Evolutionary conservation across 202 grass and related monocot species (phyloP), one percentile per base, ranked within the genome.

Genomic region (Thinopyrum obtusiflorum): DNA sequence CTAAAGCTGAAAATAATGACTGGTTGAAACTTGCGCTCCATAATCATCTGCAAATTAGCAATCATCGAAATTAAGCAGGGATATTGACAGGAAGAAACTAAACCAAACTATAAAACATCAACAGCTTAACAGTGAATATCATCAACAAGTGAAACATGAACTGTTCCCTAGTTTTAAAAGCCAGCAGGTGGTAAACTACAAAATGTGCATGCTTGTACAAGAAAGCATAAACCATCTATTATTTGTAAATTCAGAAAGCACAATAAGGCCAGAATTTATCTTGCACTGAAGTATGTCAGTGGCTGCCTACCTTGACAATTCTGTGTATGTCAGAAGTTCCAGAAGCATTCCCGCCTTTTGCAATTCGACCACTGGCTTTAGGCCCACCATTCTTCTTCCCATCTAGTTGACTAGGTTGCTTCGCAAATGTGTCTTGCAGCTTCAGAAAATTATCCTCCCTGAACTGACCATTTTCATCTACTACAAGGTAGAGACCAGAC

Each of bases 1-100:
- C 96, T 98, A 83, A 98, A 98, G 80, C 96, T 95, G 84, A 98
- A 98, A 91, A 98, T 89, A 83, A 95, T 98, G 76, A 96, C 96
- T 23, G 94, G 94, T 84, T 99, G 93, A 86, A 97, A 99, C 81
- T 97, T 95, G 74, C 90, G 90, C 86, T 99, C 93, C 97, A 99
- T 99, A 79, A 99, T 97, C 97, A 99, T 99, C 97, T 98, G 88
- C 42, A 92, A 11, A 66, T 80, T 73, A 83, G 66, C 1, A 83
- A 51, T 62, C 32, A 65, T 53, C 31, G 17, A 61, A 61, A 83
- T 83, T 90, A 82, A 79, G 49, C 9, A 82, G 15, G 37, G 32
- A 88, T 72, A 71, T 61, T 32, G 68, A 55, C 68, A 18, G 61
- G 17, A 26, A 65, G 7, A 65, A 84, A 49, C 55, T 65, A 81